Evolutionary conservation across 257 asterid species (phyloP).

Genomic region (Solanum lycopersicoides): DNA sequence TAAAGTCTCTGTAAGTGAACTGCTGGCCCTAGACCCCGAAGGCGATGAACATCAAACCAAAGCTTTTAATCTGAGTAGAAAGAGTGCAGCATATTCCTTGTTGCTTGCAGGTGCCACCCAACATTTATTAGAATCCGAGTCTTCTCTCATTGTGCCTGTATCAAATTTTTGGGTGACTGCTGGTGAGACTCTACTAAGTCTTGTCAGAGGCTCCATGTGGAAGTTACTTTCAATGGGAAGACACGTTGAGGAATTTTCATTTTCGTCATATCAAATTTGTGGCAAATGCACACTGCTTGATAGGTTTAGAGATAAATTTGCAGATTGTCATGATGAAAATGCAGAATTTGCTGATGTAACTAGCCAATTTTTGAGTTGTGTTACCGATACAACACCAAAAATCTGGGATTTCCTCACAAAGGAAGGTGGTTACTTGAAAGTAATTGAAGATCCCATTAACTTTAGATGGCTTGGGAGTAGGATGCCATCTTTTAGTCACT

Average conservation of each 20-base stretch:
- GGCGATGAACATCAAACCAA: conserved; percentile 8
- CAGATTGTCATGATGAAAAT: not conserved
- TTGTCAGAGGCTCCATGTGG: conserved; percentile 23
- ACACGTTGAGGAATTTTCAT: not conserved
- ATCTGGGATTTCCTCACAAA: conserved; percentile 40
- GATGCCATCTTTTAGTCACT: not conserved
- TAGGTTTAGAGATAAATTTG: not conserved
- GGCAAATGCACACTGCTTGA: not conserved
- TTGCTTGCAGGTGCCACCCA: conserved; percentile 43
- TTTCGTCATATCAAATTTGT: conserved; percentile 10
- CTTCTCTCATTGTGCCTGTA: conserved; percentile 30
- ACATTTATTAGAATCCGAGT: conserved; percentile 42
- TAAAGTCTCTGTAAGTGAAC: conserved; percentile 30
- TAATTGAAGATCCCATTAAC: conserved; percentile 32
- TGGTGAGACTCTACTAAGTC: conserved; percentile 45
- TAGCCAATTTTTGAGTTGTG: conserved; percentile 21
- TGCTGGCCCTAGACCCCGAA: conserved; percentile 13
- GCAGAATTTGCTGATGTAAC: conserved; percentile 16
- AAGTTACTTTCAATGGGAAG: not conserved
- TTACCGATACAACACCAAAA: conserved; percentile 14
- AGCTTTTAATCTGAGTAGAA: conserved; percentile 30
- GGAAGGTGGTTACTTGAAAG: conserved; percentile 28
- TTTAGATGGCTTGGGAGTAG: conserved; percentile 20
- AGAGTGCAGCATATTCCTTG: conserved; percentile 57
- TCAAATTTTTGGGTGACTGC: conserved; percentile 47